Conservation (phyloP, 495 filamentous ascomycete species). For the Talaromyces proteolyticus region DNA sequence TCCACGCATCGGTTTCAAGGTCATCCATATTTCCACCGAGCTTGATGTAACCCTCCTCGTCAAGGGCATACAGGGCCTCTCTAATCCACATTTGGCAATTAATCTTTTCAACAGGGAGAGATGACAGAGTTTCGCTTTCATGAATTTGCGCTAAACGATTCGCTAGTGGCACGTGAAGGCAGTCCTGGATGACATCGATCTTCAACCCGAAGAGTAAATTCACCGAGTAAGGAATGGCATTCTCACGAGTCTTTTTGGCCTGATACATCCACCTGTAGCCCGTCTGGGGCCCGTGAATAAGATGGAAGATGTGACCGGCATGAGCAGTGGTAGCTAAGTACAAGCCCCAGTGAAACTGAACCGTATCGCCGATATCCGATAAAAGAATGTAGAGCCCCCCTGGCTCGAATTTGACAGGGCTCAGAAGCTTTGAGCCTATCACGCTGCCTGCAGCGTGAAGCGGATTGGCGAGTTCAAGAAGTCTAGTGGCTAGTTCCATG, state of each 20-base stretch:
- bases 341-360: neutral
- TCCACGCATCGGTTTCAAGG: neutral
- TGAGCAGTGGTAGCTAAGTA: neutral
- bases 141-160: neutral
- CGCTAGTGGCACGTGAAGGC: neutral
- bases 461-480: neutral
- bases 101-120: neutral
- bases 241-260: neutral
- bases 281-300: neutral
- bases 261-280: neutral
- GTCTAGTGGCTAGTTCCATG: neutral
- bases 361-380: neutral
- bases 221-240: neutral
- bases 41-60: neutral
- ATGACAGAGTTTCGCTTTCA: neutral
- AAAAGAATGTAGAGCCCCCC: neutral
- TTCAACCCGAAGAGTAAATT: neutral
- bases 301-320: neutral
- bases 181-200: neutral
- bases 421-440: neutral
- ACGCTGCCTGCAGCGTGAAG: neutral
- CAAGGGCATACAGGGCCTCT: neutral
- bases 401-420: neutral
- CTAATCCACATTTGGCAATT: neutral
- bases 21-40: neutral